A percentile compares a stretch with the other conserved stretches of the same genome.
These are phyloP conservation scores for Peterozyma xylosa DNA, from an alignment of 805 yeast species.

Conservation along the genomic window DNA sequence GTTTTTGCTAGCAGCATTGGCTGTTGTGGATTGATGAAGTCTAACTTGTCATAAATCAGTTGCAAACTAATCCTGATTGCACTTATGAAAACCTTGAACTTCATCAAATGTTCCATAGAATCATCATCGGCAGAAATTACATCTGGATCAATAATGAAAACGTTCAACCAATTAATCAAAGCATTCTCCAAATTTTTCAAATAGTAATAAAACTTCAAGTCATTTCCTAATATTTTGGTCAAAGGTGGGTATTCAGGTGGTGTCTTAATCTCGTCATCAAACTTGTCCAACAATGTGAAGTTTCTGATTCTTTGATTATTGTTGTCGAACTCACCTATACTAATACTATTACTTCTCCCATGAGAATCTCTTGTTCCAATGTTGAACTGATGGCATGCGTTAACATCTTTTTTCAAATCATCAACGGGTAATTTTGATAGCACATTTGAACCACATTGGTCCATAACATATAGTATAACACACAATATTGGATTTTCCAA, in stretches of 20 bases:
- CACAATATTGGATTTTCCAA: conserved; percentile 20
- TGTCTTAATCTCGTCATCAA: conserved; percentile 6
- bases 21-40: conserved; percentile 1
- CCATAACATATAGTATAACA: conserved; percentile 19
- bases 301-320: conserved; percentile 18
- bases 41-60: conserved; percentile 4
- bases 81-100: conserved; percentile 3
- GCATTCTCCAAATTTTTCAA: conserved; percentile 19
- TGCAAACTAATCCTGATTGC: conserved; percentile 5
- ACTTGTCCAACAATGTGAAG: conserved; percentile 3
- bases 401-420: conserved; percentile 1
- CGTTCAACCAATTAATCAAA: conserved; percentile 17
- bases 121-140: not conserved
- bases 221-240: conserved; percentile 13
- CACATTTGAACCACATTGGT: conserved; percentile 17
- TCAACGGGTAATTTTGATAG: conserved; percentile 4
- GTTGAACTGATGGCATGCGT: conserved; percentile 9
- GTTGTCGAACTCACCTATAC: conserved; percentile 15
- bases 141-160: conserved; percentile 11
- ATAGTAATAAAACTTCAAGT: conserved; percentile 15
- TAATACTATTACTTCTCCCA: conserved; percentile 10
- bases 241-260: conserved; percentile 8
- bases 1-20: not conserved
- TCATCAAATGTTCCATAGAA: conserved; percentile 6
- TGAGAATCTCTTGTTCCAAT: too few relatives aligned